A percentile compares a stretch with the other conserved stretches of the same genome.
phyloP scores from a whole-genome alignment of 2,329 filamentous ascomycete species.

The Ophiostoma sp. region DNA sequence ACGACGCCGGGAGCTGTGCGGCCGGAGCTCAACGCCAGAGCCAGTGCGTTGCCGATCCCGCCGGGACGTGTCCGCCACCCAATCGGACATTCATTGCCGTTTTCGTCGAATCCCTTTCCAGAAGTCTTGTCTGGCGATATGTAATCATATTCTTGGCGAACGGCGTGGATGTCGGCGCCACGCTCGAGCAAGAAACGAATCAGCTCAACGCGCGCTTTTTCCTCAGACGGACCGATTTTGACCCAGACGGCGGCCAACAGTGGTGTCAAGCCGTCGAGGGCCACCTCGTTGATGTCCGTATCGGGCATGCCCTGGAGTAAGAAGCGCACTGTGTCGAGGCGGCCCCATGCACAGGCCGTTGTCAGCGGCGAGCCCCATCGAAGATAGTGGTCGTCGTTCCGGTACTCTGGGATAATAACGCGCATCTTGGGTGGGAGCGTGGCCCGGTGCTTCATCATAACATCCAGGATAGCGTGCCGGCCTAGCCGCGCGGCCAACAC shows the following conservation, averaged over 20 bases:
- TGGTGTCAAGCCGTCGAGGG: slow-evolving; percentile 1
- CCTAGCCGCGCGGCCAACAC: slow-evolving; percentile 2
- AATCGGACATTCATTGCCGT: not conserved
- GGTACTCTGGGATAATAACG: slow-evolving; percentile 10
- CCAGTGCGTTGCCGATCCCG: slow-evolving; percentile 19
- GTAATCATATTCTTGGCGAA: not conserved
- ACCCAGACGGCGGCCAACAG: slow-evolving; percentile 1
- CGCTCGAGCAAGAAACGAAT: not conserved
- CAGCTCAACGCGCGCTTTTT: slow-evolving; percentile 3
- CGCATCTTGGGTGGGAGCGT: slow-evolving; percentile 11
- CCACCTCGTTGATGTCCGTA: slow-evolving; percentile 15
- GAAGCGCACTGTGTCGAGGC: slow-evolving; percentile 14
- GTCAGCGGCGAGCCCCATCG: slow-evolving; percentile 20
- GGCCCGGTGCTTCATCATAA: slow-evolving; percentile 15
- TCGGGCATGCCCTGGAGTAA: slow-evolving; percentile 18
- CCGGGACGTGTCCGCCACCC: not conserved
- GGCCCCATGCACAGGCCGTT: slow-evolving; percentile 7
- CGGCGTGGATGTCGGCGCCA: slow-evolving; percentile 9
- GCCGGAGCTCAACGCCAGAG: not conserved
- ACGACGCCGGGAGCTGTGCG: not conserved
- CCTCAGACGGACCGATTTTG: not conserved
- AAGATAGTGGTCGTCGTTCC: not conserved
- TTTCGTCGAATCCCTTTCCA: not conserved
- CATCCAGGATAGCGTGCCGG: slow-evolving; percentile 7
- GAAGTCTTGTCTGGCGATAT: slow-evolving; percentile 3